Percentiles rank a stretch among this genome's conserved stretches.
phyloP scores from a whole-genome alignment of 2,329 filamentous ascomycete genomes.

The Pseudogymnoascus sp. region DNA sequence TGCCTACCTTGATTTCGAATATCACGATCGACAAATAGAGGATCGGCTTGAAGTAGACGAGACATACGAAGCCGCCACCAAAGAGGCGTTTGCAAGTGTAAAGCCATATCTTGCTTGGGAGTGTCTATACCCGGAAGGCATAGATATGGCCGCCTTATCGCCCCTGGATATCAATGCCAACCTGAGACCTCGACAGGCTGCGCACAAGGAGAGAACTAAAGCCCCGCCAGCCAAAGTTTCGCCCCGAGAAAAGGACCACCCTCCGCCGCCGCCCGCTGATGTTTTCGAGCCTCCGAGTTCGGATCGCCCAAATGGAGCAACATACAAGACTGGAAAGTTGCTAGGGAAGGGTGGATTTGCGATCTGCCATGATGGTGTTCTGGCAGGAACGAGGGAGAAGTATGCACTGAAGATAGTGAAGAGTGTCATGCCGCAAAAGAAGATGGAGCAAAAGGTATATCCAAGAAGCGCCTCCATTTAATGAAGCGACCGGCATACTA shows the following conservation, averaged over 20 bases:
- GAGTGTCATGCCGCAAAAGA: conserved; percentile 67
- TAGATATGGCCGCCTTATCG: conserved; percentile 57
- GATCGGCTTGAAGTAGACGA: conserved; percentile 2
- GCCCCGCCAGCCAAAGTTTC: conserved; percentile 39
- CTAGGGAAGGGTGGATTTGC: conserved; percentile 78
- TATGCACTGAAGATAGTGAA: conserved; percentile 78
- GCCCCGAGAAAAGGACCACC: conserved; percentile 54
- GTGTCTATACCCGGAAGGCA: conserved; percentile 32
- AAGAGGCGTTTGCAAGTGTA: conserved; percentile 15
- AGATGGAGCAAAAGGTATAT: conserved; percentile 74
- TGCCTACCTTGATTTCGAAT: background rate
- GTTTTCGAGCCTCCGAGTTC: conserved; percentile 57
- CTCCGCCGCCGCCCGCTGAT: conserved; percentile 54
- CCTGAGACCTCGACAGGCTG: conserved; percentile 36
- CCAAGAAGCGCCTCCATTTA: background rate
- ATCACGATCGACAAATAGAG: background rate
- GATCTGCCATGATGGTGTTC: conserved; percentile 68
- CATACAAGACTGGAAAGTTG: conserved; percentile 67
- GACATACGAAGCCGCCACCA: conserved; percentile 19
- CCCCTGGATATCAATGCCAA: conserved; percentile 59
- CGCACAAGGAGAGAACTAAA: conserved; percentile 43
- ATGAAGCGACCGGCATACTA: conserved; percentile 3
- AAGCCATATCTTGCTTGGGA: conserved; percentile 20
- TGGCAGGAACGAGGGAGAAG: conserved; percentile 57
- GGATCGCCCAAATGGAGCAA: conserved; percentile 62